Evolutionary conservation across 2,329 filamentous ascomycete genomes (phyloP), one percentile per base, ranked within the genome.

Genomic region (Talaromyces pinophilus): DNA sequence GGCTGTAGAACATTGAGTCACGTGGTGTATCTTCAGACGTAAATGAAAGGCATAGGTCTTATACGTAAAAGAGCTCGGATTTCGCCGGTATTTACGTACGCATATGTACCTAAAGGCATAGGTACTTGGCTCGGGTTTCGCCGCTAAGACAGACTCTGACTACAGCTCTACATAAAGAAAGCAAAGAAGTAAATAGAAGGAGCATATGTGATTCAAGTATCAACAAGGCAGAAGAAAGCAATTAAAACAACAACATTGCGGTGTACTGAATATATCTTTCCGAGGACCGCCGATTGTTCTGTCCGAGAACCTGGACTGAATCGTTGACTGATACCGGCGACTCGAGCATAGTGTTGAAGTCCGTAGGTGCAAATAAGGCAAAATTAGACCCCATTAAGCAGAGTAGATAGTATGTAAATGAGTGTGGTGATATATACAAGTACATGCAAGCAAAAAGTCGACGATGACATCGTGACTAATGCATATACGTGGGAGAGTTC

Each of bases 361-460:
- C 19, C 5, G 25, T 10, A 38, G 11, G n/a, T 38, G 10, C 19
- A 38, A 38, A 33, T 3, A 35, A n/a, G 54, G 30, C 33, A n/a
- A 38, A 15, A 22, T 1, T 13, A 0, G n/a, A 15, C 28, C 28
- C 30, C 30, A 13, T 30, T 1, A 55, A 55, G 52, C 52, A 35
- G n/a, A 35, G 17, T 38, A 38, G 17, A 40, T 38, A 40, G 25
- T 55, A 17, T 38, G 11, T 57, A 40, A 57, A 38, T 17, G n/a
- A 57, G 13, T 57, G 33, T 33, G 28, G 15, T 35, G 17, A 40
- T 57, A 57, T 38, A 22, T 57, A 57, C 19, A 40, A 38, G 33
- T 57, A 25, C 33, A 57, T 55, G 30, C n/a, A 57, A 57, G 54
- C 54, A 22, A 57, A 25, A 40, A 57, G 54, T 38, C n/a, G 5